phyloP scores from a whole-genome alignment of 2,329 filamentous ascomycete species.

The Phaeosphaeria sp. region DNA sequence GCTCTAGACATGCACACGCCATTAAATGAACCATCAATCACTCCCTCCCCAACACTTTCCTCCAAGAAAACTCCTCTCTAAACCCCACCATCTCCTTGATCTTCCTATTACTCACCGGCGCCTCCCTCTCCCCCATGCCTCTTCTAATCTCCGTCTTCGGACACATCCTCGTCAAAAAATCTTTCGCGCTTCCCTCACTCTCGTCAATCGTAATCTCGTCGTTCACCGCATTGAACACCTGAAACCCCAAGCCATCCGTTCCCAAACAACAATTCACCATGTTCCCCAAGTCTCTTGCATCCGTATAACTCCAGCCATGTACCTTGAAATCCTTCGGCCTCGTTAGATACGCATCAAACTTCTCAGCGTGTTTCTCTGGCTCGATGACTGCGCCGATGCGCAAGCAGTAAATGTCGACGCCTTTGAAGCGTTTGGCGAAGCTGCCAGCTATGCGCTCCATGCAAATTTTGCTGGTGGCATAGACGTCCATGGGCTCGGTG shows the following conservation, averaged over 20 bases:
- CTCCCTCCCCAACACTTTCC: constrained; percentile 16
- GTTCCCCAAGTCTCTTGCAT: constrained; percentile 65
- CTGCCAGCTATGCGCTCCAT: constrained; percentile 62
- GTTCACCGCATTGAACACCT: constrained; percentile 69
- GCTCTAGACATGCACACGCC: background rate
- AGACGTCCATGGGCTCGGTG: constrained; percentile 64
- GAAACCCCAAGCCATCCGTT: constrained; percentile 63
- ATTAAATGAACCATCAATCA: background rate
- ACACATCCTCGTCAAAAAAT: constrained; percentile 57
- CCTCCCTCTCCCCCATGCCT: constrained; percentile 62
- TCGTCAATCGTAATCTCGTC: constrained; percentile 59
- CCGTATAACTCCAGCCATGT: constrained; percentile 68
- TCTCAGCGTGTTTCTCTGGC: constrained; percentile 60
- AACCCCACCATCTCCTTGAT: constrained; percentile 64
- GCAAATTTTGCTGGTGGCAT: constrained; percentile 65
- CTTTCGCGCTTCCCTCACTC: constrained; percentile 47
- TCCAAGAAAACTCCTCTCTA: constrained; percentile 63
- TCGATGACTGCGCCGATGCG: constrained; percentile 66
- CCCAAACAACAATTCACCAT: constrained; percentile 63
- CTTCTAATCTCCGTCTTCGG: constrained; percentile 58
- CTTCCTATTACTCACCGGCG: constrained; percentile 65
- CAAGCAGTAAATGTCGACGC: constrained; percentile 64
- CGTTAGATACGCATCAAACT: constrained; percentile 57
- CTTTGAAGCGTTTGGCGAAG: constrained; percentile 60
- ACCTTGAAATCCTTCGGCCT: constrained; percentile 58